phyloP scores from a whole-genome alignment of 2,329 filamentous ascomycete species.

The Aspergillus japonicus region DNA sequence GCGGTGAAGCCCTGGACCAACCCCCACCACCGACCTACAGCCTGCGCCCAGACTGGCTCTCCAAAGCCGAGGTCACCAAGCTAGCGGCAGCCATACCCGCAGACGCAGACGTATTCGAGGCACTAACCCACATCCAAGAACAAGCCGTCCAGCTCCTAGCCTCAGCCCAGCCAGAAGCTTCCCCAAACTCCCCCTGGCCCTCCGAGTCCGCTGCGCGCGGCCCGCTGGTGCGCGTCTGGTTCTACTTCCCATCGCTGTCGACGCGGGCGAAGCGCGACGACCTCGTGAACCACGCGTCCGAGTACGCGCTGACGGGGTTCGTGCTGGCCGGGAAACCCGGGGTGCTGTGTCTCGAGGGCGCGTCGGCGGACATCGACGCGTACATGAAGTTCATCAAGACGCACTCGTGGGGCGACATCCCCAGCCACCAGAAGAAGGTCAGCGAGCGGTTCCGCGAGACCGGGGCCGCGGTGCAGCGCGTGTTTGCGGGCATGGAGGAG shows the following conservation, averaged over 20 bases:
- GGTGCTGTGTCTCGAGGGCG: conserved; percentile 36
- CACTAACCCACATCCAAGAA: conserved; percentile 48
- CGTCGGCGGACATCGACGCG: conserved; percentile 50
- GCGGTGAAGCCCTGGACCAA: conserved; percentile 18
- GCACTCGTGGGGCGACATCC: conserved; percentile 63
- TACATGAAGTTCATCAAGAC: conserved; percentile 66
- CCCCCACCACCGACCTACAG: conserved; percentile 29
- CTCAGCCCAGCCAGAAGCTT: conserved; percentile 7
- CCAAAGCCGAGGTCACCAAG: conserved; percentile 46
- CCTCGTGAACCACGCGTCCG: conserved; percentile 54
- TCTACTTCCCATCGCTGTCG: conserved; percentile 63
- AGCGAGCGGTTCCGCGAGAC: conserved; percentile 49
- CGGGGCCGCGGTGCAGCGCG: conserved; percentile 41
- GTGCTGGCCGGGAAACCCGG: conserved; percentile 62
- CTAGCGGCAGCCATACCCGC: conserved; percentile 43
- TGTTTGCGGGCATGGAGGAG: conserved; percentile 33
- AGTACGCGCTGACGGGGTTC: conserved; percentile 58
- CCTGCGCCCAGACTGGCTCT: conserved; percentile 53
- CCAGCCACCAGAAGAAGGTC: conserved; percentile 62
- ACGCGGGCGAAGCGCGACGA: conserved; percentile 60
- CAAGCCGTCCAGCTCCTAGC: conserved; percentile 34
- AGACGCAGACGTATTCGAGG: conserved; percentile 46
- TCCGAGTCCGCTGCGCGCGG: not conserved
- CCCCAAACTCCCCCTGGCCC: no score
- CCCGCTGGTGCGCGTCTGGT: conserved; percentile 56